Evolutionary conservation across 176 grass and related monocot genomes (phyloP).

Genomic region (Alloteropsis semialata): DNA sequence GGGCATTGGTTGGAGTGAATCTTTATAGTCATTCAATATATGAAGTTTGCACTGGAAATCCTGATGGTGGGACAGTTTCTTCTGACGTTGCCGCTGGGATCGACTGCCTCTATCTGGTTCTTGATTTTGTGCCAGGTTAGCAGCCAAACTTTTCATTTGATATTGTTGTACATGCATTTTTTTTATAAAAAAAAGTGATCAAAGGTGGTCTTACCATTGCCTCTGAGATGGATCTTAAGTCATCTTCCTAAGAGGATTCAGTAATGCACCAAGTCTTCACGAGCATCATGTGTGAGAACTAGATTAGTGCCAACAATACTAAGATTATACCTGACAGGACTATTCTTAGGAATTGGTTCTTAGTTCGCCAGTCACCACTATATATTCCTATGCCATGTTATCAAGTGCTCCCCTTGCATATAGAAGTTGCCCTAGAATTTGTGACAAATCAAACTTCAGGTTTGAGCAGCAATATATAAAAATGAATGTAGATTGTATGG

Average conservation of each 20-base stretch:
- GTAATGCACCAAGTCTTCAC: neutral
- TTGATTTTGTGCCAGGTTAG: conserved; percentile 84
- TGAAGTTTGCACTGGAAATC: conserved; percentile 68
- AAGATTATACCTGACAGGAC: conserved; percentile 1
- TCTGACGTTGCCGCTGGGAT: conserved; percentile 73
- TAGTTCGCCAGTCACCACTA: neutral
- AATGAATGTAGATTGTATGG: neutral
- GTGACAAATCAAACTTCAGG: neutral
- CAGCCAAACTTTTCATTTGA: neutral
- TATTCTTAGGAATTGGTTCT: neutral
- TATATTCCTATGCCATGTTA: conserved; percentile 3
- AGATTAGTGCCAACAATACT: neutral
- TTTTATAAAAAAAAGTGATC: neutral
- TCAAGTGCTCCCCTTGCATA: neutral
- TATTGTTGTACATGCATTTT: neutral
- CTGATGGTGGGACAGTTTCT: conserved; percentile 65
- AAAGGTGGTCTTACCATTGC: neutral
- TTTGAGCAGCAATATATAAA: neutral
- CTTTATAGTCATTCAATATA: conserved; percentile 60
- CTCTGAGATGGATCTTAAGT: neutral
- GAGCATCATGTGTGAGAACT: neutral
- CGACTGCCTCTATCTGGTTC: conserved; percentile 73
- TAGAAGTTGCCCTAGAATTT: neutral
- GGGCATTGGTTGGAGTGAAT: conserved; percentile 78
- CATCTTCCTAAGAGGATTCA: neutral